Evolutionary conservation across 805 yeast species (phyloP), one percentile per base, ranked within the genome.

Genomic region (Kazachstania bromeliacearum): DNA sequence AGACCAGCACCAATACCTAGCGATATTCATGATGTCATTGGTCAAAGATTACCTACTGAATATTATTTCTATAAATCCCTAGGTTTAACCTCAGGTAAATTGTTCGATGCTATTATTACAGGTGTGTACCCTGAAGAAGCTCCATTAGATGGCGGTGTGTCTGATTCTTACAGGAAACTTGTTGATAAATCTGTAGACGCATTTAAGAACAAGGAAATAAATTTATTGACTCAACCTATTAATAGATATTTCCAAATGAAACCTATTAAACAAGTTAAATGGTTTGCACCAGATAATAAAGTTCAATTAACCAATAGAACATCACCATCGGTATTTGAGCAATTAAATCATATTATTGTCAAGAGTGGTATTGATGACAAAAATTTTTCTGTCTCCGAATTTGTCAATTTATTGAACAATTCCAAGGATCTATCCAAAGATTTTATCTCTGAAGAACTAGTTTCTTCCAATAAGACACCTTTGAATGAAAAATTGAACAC

Each of bases 21-120:
- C 42, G 94, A 87, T 56, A 64, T 84, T 9, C 92, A 84, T 54
- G 87, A 79, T 31, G 72, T 87, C 32, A 69, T 92, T 33, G 85
- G 94, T 7, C 85, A 82, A 56, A 73, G 88, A 52, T 65, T 92
- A 35, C 94, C 96, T 2, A 82, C 85, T 36, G 97, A 88, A 59
- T 68, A 81, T 28, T 79, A 75, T 50, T 87, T 79, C 54, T 92
- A 85, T 57, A 75, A 75, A 52, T 79, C 94, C 1, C 58, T 81
- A 39, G 97, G 96, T 1, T 54, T 88, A 17, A 62, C 81, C 9
- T 42, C 47, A 17, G 53, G 55, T n/a, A 77, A 75, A 39, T 56
- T 84, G 17, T 68, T 80, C 28, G 81, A 79, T 43, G 73, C 85
- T 0, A 66, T 88, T 14, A 68, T 79, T 1, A 74, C 74, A 39